phyloP scores from a whole-genome alignment of 176 grass and related monocot genomes.

The Paspalum vaginatum region DNA sequence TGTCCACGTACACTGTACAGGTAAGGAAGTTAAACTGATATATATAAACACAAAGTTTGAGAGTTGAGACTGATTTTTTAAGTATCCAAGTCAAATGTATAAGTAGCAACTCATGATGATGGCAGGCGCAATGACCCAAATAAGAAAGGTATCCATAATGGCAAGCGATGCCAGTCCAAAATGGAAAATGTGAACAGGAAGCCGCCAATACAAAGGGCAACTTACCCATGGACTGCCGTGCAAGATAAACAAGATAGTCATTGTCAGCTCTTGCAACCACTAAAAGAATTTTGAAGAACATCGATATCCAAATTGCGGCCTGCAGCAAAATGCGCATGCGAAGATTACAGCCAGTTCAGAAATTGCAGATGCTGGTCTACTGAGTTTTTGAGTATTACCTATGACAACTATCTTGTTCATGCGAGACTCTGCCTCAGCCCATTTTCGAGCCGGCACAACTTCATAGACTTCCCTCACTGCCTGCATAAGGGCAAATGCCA shows the following conservation, averaged over 20 bases:
- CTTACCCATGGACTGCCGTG: constrained; percentile 19
- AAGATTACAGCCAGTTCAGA: constrained; percentile 16
- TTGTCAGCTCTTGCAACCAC: constrained; percentile 56
- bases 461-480: constrained; percentile 98
- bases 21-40: not conserved
- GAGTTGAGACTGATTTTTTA: not conserved
- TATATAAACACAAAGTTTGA: not conserved
- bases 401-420: constrained; percentile 92
- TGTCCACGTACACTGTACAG: not conserved
- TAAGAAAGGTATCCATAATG: not conserved
- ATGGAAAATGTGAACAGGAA: not conserved
- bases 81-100: not conserved
- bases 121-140: not conserved
- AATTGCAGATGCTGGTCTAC: constrained; percentile 15
- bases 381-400: constrained; percentile 53
- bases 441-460: constrained; percentile 73
- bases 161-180: not conserved
- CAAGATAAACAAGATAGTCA: not conserved
- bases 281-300: constrained; percentile 70
- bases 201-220: not conserved
- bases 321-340: constrained; percentile 43
- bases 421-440: constrained; percentile 60
- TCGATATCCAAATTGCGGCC: constrained; percentile 77
- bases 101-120: not conserved
- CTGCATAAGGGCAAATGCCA: constrained; percentile 46